A percentile compares a stretch with the other conserved stretches of the same genome.
These are phyloP conservation scores for Mycena leptocephala DNA, from an alignment of 768 basidiomycete species.

Conservation along the genomic window DNA sequence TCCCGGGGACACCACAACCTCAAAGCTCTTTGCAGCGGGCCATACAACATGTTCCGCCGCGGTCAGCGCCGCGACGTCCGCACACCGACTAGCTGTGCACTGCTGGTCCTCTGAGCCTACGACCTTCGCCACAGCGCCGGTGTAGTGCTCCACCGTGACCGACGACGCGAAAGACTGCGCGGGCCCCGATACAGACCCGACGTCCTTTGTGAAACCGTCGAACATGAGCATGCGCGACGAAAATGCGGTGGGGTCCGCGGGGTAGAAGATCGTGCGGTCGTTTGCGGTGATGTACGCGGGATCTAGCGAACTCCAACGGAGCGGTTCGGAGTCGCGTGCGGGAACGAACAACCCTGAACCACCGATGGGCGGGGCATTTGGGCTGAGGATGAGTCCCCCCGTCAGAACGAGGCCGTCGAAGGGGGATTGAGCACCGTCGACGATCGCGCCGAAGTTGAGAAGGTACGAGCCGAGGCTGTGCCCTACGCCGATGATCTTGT, in stretches of 20 bases:
- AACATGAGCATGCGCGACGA: background rate
- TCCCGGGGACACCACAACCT: background rate
- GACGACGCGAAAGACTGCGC: background rate
- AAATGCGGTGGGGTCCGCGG: background rate
- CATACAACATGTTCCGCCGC: background rate
- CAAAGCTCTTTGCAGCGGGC: background rate
- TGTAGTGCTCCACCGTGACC: background rate
- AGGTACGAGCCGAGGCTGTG: background rate
- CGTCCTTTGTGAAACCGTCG: background rate
- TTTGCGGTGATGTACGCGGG: background rate
- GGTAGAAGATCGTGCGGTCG: background rate
- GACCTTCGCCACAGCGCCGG: background rate
- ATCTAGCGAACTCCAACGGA: background rate
- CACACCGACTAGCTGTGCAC: background rate
- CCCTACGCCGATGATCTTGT: conserved; percentile 6
- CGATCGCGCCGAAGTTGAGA: conserved; percentile 1
- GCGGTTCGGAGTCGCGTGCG: background rate
- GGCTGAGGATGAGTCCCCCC: background rate
- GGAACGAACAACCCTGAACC: no score
- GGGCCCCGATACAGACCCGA: background rate
- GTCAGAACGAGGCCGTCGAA: conserved; percentile 12
- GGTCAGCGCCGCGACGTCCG: background rate
- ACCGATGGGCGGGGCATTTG: background rate
- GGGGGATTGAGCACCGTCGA: conserved; percentile 3
- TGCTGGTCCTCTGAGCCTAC: background rate